phyloP scores from a whole-genome alignment of 75 land plant species.

The Picea glauca region DNA sequence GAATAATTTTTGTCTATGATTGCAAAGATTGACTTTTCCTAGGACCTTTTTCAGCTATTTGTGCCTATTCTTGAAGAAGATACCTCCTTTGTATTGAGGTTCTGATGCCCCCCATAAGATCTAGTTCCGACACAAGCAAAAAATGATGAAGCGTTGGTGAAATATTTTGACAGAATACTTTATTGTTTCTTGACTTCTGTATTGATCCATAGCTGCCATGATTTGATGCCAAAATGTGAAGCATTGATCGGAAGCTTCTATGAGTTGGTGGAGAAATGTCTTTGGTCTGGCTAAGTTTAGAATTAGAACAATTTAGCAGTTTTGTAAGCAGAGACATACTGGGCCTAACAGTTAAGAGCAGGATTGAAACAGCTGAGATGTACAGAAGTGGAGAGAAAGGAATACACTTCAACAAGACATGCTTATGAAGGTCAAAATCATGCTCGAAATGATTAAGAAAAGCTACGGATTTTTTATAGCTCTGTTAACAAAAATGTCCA shows the following conservation, averaged over 20 bases:
- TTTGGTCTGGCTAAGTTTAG: not conserved
- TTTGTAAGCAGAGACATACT: not conserved
- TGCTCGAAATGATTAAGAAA: not conserved
- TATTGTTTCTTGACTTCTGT: not conserved
- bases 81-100: not conserved
- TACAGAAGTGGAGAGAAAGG: no score
- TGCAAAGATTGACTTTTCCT: not conserved
- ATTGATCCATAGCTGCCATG: not conserved
- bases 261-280: not conserved
- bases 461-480: not conserved
- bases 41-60: not conserved
- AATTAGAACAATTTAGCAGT: not conserved
- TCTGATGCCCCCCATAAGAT: no score
- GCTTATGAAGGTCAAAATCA: not conserved
- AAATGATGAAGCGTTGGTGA: no score
- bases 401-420: not conserved
- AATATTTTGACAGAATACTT: no score
- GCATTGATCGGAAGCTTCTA: not conserved
- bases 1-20: not conserved
- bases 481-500: not conserved
- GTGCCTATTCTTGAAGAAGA: not conserved
- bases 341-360: not conserved
- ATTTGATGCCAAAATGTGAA: not conserved
- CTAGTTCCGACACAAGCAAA: no score
- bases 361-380: not conserved